Base-by-base conservation (phyloP, 805 yeast genomes). In the Torulaspora indica region DNA sequence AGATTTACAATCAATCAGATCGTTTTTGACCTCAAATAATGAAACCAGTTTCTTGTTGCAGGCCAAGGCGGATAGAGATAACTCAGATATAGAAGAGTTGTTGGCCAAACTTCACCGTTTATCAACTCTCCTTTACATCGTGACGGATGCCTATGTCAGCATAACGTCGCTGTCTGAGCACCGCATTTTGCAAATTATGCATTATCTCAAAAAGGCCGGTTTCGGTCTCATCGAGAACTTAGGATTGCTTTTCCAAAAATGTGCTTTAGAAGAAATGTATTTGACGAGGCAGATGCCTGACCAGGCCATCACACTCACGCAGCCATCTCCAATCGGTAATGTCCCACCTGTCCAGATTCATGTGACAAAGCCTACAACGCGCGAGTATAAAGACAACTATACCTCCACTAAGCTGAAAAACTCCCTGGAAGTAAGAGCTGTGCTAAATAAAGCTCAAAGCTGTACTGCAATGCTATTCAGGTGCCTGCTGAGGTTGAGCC, bases 371-470 rank as follows among this genome's bases (percentile, higher is more conserved):
- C 79, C 78, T 0, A 50, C 57, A 4, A 56, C 66, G 38, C 52
- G 69, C 30, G 56, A 58, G 20, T 47, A 60, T 38, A 58, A 67
- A 43, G 62, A 69, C 45, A 73, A 72, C 28, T 73, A 72, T 32
- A 74, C 77, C 0, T 71, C 78, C 32, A 76, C 84, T 0, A 80
- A 79, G 52, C 78, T 70, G 63, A 83, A 83, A 50, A 85, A 84
- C 54, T 66, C 82, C 0, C 63, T 77, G 2, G 79, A 81, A 49
- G 58, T 80, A 8, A 71, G 88, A 42, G 71, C 70, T 47, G 69
- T 81, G 30, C 60, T 70, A 25, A 69, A 73, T 40, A 69, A 76
- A 25, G 61, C 79, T 22, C 82, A 78, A 49, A 64, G 71, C 5
- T 64, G 70, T 24, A 60, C 72, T 2, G 52, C 76, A 1, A 64